A percentile compares a stretch with the other conserved stretches of the same genome.
Conservation (phyloP, 768 basidiomycete genomes). For the Naganishia vishniacii region DNA sequence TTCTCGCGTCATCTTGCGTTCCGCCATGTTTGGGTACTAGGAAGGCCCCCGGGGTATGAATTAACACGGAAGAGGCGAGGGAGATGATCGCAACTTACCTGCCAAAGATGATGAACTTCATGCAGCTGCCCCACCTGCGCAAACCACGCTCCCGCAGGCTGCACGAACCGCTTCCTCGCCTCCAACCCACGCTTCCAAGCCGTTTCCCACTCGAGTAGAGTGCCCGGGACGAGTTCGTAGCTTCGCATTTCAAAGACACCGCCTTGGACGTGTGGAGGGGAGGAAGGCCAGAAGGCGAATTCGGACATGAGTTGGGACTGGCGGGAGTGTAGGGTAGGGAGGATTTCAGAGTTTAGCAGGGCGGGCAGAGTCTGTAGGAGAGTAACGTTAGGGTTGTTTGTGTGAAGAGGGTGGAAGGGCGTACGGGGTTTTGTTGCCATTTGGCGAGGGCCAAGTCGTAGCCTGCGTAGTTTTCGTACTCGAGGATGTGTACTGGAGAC, state of each 20-base stretch:
- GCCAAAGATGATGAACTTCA: constrained; percentile 91
- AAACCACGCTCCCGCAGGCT: constrained; percentile 48
- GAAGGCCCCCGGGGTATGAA: background rate
- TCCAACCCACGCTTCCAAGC: constrained; percentile 93
- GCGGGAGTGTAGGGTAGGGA: constrained; percentile 69
- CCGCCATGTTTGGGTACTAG: constrained; percentile 54
- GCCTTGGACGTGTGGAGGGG: constrained; percentile 76
- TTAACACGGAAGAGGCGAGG: constrained; percentile 10
- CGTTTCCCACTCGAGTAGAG: constrained; percentile 88
- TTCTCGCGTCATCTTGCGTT: constrained; percentile 75
- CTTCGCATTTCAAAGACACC: constrained; percentile 89
- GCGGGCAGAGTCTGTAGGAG: constrained; percentile 56
- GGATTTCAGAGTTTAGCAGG: constrained; percentile 60
- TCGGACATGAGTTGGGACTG: constrained; percentile 69
- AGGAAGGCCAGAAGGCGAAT: constrained; percentile 89
- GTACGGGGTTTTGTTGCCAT: constrained; percentile 18
- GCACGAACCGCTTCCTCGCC: constrained; percentile 76
- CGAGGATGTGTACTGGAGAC: constrained; percentile 58
- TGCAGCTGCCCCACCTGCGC: constrained; percentile 51
- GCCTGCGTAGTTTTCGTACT: constrained; percentile 89
- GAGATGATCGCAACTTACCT: constrained; percentile 55
- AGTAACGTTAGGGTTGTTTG: background rate
- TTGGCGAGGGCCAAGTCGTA: constrained; percentile 64
- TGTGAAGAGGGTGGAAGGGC: constrained; percentile 4
- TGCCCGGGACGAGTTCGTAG: constrained; percentile 77